phyloP scores from a whole-genome alignment of 2,329 filamentous ascomycete genomes.

The Penicillium polonicum region DNA sequence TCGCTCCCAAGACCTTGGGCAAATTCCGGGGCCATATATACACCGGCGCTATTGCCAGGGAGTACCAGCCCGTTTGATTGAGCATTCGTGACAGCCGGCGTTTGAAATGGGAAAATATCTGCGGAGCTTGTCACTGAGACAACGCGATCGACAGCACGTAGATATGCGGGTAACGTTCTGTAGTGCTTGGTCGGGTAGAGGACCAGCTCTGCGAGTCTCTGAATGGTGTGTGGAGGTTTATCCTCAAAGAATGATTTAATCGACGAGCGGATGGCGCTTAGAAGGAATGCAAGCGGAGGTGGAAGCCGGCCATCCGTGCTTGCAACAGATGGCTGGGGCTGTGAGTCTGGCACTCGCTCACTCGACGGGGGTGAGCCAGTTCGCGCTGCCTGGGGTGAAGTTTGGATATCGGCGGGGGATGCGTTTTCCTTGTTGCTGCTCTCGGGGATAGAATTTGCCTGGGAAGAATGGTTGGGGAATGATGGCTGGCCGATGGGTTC shows the following conservation, averaged over 20 bases:
- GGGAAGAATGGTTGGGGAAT: constrained; percentile 25
- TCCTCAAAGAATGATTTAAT: constrained; percentile 66
- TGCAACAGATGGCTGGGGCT: constrained; percentile 45
- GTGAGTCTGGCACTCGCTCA: constrained; percentile 45
- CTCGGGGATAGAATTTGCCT: constrained; percentile 26
- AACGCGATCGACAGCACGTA: constrained; percentile 86
- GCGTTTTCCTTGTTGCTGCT: constrained; percentile 44
- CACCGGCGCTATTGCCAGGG: constrained; percentile 30
- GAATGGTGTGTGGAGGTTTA: constrained; percentile 86
- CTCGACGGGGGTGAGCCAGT: constrained; percentile 37
- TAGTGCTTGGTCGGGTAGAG: constrained; percentile 76
- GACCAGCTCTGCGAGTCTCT: constrained; percentile 85
- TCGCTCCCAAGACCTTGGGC: constrained; percentile 67
- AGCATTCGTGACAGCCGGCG: constrained; percentile 16
- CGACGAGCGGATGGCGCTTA: constrained; percentile 59
- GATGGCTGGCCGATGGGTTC: constrained; percentile 22
- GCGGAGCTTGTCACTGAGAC: constrained; percentile 83
- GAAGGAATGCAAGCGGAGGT: constrained; percentile 61
- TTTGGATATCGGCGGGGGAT: constrained; percentile 32
- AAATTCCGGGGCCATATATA: constrained; percentile 36
- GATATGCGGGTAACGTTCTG: constrained; percentile 74
- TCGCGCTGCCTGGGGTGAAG: constrained; percentile 38
- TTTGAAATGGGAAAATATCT: constrained; percentile 74
- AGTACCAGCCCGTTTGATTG: constrained; percentile 57
- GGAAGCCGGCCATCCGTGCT: constrained; percentile 57